Evolutionary conservation across 495 filamentous ascomycete genomes (phyloP).

Genomic region (Aspergillus diversus): DNA sequence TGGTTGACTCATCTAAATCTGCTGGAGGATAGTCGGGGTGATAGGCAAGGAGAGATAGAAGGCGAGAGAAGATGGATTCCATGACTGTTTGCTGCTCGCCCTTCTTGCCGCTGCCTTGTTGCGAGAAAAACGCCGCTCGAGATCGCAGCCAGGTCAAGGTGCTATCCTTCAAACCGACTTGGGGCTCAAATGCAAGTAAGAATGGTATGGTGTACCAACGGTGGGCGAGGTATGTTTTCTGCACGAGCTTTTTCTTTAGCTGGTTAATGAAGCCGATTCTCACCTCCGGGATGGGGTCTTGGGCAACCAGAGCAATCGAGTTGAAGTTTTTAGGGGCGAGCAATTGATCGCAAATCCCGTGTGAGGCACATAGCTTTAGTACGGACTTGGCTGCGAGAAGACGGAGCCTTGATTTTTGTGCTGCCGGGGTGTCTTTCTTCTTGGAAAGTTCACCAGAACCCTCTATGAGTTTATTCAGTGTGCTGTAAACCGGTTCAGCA

Average conservation of each 20-base stretch:
- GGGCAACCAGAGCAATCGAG: constrained; percentile 72
- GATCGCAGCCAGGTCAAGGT: constrained; percentile 88
- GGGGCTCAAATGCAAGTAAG: constrained; percentile 88
- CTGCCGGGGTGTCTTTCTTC: constrained; percentile 69
- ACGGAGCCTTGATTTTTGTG: constrained; percentile 75
- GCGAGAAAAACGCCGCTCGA: constrained; percentile 57
- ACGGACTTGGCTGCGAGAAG: constrained; percentile 80
- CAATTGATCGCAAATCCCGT: constrained; percentile 73
- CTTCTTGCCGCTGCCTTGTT: constrained; percentile 44
- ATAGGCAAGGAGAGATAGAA: constrained; percentile 87
- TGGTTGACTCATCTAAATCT: constrained; percentile 50
- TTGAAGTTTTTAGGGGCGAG: constrained; percentile 77
- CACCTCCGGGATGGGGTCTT: constrained; percentile 75
- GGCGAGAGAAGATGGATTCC: constrained; percentile 82
- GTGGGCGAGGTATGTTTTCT: constrained; percentile 41
- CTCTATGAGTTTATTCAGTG: constrained; percentile 73
- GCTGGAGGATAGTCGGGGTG: constrained; percentile 82
- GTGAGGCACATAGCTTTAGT: constrained; percentile 76
- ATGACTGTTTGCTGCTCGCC: constrained; percentile 62
- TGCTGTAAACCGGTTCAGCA: constrained; percentile 70
- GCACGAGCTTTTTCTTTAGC: constrained; percentile 80
- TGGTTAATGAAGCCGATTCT: constrained; percentile 77
- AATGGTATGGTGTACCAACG: constrained; percentile 90
- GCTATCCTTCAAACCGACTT: constrained; percentile 64
- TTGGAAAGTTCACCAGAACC: constrained; percentile 80